A percentile compares a stretch with the other conserved stretches of the same genome.
Conservation (phyloP, 2,329 filamentous ascomycete genomes). For the Fusarium oligoseptatum region DNA sequence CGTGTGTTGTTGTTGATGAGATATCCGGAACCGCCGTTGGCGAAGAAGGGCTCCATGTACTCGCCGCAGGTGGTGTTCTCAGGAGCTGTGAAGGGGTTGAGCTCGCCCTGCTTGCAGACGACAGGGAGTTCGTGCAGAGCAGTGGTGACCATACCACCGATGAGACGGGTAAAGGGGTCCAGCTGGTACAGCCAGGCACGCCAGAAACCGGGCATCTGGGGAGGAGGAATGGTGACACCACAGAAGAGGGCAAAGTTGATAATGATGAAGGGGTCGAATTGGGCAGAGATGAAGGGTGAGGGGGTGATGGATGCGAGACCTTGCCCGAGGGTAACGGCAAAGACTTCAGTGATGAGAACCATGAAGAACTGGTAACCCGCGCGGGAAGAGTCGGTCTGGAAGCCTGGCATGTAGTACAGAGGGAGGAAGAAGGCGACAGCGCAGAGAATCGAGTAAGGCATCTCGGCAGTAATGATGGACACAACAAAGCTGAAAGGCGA, state of each 20-base stretch:
- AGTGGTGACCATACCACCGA: slow-evolving; percentile 75
- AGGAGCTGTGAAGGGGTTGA: slow-evolving; percentile 73
- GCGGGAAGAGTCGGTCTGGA: slow-evolving; percentile 71
- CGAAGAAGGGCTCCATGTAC: slow-evolving; percentile 45
- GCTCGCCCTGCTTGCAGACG: slow-evolving; percentile 67
- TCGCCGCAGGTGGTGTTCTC: slow-evolving; percentile 54
- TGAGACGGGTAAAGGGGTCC: slow-evolving; percentile 73
- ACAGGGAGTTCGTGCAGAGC: slow-evolving; percentile 68
- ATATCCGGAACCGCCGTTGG: slow-evolving; percentile 77
- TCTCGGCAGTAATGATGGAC: slow-evolving; percentile 84
- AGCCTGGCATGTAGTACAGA: slow-evolving; percentile 86
- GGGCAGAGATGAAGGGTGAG: slow-evolving; percentile 80
- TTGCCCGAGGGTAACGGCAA: slow-evolving; percentile 85
- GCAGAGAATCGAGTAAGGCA: slow-evolving; percentile 86
- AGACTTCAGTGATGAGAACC: slow-evolving; percentile 84
- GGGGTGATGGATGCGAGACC: slow-evolving; percentile 83
- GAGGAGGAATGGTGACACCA: slow-evolving; percentile 84
- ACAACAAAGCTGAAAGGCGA: slow-evolving; percentile 82
- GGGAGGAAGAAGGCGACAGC: slow-evolving; percentile 85
- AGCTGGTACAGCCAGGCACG: slow-evolving; percentile 80
- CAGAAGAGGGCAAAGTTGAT: slow-evolving; percentile 89
- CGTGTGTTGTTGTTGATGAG: slow-evolving; percentile 74
- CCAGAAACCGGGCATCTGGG: slow-evolving; percentile 81
- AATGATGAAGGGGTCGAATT: slow-evolving; percentile 86
- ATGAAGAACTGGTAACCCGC: slow-evolving; percentile 92